Base-by-base conservation (phyloP, 2,329 filamentous ascomycete genomes). In the Ceratocystiopsis minuta region DNA sequence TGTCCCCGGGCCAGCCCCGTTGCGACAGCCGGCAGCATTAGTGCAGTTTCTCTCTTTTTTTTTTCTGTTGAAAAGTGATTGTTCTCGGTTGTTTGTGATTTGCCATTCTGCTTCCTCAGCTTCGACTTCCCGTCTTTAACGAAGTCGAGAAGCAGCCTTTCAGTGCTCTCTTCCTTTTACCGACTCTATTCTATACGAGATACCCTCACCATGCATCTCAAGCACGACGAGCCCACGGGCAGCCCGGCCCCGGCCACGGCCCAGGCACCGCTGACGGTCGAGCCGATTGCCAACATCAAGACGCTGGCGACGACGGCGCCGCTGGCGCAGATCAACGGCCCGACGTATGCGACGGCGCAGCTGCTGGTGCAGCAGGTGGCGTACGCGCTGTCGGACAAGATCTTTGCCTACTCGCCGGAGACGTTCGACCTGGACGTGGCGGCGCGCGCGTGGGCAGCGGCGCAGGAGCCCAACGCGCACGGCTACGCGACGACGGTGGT, bases 371-470 rank as follows among this genome's bases (percentile, higher is more conserved):
- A 98, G 66, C 90, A 98, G 63, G 80, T 96, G 49, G 85, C 88
- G 46, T 98, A 94, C 64, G 75, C 83, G 49, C 71, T 98, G 47
- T 96, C 88, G 43, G 87, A 96, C 68, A 94, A 93, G 69, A 78
- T 96, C 63, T 98, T 94, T 66, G 82, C 87, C 43, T 96, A 93
- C 67, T 96, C 88, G 3, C 85, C 87, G 24, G 83, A 93, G 55
- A 82, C 84, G 14, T 96, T 95, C 55, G 83, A 92, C 57, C 72
- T 98, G 49, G 88, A 96, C 58, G 61, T 78, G 47, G 85, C 87
- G 38, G 78, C 83, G 42, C 81, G 79, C 59, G 62, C 75, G 51
- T 98, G 90, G 90, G 70, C 75, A 39, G 60, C 64, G 24, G 63
- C 73, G 48, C 66, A 72, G 47, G 78, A 85, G 56, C 67, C 70